Conservation (phyloP, 768 basidiomycete species). For the Lentinula guzmanii region DNA sequence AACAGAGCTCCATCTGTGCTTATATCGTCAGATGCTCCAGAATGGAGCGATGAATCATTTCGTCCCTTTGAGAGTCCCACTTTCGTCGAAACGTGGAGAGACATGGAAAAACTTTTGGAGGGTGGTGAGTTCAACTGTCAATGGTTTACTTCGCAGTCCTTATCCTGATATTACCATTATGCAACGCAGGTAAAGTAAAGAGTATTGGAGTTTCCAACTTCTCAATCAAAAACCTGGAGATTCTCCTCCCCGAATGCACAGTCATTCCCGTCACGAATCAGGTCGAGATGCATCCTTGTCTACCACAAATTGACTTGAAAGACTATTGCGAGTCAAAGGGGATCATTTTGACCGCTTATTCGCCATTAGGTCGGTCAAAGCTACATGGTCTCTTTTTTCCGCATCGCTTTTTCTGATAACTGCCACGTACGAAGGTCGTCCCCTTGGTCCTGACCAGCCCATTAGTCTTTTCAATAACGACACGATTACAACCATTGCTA, state of each 20-base stretch:
- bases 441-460: constrained; percentile 10
- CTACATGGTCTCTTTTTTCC: not conserved
- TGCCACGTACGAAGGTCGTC: constrained; percentile 5
- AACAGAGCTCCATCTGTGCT: not conserved
- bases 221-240: constrained; percentile 34
- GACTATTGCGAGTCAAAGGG: constrained; percentile 41
- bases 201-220: constrained; percentile 57
- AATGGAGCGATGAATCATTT: constrained; percentile 3
- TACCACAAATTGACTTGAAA: constrained; percentile 43
- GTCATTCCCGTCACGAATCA: constrained; percentile 52
- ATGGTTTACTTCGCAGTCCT: not conserved
- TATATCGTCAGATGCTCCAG: not conserved
- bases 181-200: constrained; percentile 32
- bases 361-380: constrained; percentile 27
- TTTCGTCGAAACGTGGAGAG: constrained; percentile 22
- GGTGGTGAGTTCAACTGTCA: constrained; percentile 14
- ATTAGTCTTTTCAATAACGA: constrained; percentile 26
- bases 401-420: no score
- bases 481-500: constrained; percentile 24
- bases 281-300: constrained; percentile 51
- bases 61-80: constrained; percentile 20
- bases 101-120: constrained; percentile 24
- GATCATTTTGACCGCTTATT: constrained; percentile 47
- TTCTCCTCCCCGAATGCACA: constrained; percentile 37
- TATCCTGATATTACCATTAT: not conserved